Conservation (phyloP, 305 asterid genomes). For the Solanum aculeatissimum region DNA sequence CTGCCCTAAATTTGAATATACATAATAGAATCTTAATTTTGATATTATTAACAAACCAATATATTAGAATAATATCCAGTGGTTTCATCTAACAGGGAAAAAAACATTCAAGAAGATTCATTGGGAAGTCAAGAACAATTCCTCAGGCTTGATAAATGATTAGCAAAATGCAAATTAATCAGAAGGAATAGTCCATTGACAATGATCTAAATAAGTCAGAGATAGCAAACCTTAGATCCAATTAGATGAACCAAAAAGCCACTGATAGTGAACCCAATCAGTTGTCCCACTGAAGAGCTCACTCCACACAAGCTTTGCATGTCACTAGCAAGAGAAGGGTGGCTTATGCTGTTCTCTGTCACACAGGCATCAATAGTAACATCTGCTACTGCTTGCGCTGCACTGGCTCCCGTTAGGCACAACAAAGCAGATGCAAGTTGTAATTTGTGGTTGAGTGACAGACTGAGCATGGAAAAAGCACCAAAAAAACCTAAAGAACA, state of each 20-base stretch:
- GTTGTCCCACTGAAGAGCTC: slow-evolving; percentile 45
- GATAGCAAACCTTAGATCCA: slow-evolving; percentile 39
- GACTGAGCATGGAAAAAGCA: slow-evolving; percentile 34
- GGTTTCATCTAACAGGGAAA: background rate
- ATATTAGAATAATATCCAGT: background rate
- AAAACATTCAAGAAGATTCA: background rate
- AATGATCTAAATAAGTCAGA: background rate
- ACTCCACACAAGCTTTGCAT: slow-evolving; percentile 57
- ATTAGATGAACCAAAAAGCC: slow-evolving; percentile 47
- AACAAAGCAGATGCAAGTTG: slow-evolving; percentile 38
- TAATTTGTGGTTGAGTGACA: slow-evolving; percentile 31
- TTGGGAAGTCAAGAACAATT: background rate
- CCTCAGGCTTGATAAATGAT: background rate
- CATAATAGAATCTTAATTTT: background rate
- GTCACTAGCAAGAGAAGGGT: slow-evolving; percentile 59
- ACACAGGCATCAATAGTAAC: slow-evolving; percentile 71
- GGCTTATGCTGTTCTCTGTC: slow-evolving; percentile 47
- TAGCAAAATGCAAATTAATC: background rate
- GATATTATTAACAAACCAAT: background rate
- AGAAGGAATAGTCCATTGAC: background rate
- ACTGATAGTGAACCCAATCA: slow-evolving; percentile 41
- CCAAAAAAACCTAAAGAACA: slow-evolving; percentile 37
- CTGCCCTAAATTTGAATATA: background rate
- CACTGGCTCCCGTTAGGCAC: slow-evolving; percentile 40
- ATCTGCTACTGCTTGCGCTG: slow-evolving; percentile 54